Conservation (phyloP, 139 green algal genomes). For the Chlorella sp. region DNA sequence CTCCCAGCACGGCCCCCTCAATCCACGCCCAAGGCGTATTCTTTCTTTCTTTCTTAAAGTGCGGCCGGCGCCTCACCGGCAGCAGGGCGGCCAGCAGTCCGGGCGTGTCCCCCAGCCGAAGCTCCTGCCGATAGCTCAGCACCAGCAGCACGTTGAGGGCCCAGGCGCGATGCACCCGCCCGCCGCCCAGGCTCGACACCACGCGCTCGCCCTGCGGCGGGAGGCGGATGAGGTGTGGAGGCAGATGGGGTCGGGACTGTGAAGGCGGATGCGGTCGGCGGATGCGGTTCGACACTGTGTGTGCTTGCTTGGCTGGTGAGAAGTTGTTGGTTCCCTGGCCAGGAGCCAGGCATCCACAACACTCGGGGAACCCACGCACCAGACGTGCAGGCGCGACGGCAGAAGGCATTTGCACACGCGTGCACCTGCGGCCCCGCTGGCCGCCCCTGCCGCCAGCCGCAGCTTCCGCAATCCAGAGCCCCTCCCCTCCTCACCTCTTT, state of each 20-base stretch:
- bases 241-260: not conserved
- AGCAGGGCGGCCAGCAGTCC: constrained; percentile 27
- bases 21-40: too few species aligned
- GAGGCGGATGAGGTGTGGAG: not conserved
- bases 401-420: not conserved
- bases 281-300: too few species aligned
- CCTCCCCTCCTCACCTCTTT: not conserved
- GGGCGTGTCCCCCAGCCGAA: not conserved
- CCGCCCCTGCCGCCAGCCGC: not conserved
- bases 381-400: not conserved
- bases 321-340: too few species aligned
- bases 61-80: not conserved
- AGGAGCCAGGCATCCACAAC: too few species aligned
- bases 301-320: too few species aligned
- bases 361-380: too few species aligned
- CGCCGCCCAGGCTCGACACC: not conserved
- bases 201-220: constrained; percentile 6
- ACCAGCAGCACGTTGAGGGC: constrained; percentile 30
- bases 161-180: not conserved
- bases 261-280: not conserved
- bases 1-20: too few species aligned
- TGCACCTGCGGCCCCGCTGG: too few species aligned
- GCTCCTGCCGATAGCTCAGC: constrained; percentile 13
- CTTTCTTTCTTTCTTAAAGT: too few species aligned
- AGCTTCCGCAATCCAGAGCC: not conserved